Base-by-base conservation (phyloP, 2,329 filamentous ascomycete species). In the Monilinia fructicola region DNA sequence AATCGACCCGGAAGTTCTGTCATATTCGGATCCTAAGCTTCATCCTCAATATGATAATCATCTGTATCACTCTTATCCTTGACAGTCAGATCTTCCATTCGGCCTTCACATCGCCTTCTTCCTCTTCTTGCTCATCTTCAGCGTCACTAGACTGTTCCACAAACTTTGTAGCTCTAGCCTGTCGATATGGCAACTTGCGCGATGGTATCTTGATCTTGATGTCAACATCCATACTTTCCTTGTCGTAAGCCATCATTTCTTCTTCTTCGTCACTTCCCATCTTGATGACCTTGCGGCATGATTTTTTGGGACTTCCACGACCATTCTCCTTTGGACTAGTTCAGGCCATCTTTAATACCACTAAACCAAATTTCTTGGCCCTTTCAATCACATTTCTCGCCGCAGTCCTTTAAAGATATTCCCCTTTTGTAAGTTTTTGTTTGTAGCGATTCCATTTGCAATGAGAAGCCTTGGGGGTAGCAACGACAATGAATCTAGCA, bases 101-200 rank as follows among this genome's bases (percentile, higher is more conserved):
- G 9, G 11, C 23, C 23, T 63, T 23, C 35, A n/a, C 4, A 2
- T 54, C n/a, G 14, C 10, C 35, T 2, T 54, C 23, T 16, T 63
- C 46, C 7, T 42, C 48, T 52, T 48, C 59, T 53, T 42, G 16
- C 44, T 61, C 58, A 50, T 61, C 31, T 3, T 61, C 58, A 1
- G 31, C n/a, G n/a, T 50, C 58, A 40, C 58, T 61, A 61, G 44
- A 38, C 4, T 50, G 21, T 52, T 61, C 58, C 31, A 50, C 44
- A 61, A 61, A 38, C 2, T 14, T 50, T 10, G 28, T 61, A 38
- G 38, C 44, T n/a, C 44, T 50, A 12, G n/a, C 58, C 11, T 31
- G 31, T 61, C 58, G 58, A 23, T 12, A 26, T 18, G 31, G 58
- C 58, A 61, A 21, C n/a, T 48, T 61, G 14, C 44, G 58, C 10